These are phyloP conservation scores for Apiospora arundinis DNA, from an alignment of 2,329 filamentous ascomycete species.

Conservation along the genomic window DNA sequence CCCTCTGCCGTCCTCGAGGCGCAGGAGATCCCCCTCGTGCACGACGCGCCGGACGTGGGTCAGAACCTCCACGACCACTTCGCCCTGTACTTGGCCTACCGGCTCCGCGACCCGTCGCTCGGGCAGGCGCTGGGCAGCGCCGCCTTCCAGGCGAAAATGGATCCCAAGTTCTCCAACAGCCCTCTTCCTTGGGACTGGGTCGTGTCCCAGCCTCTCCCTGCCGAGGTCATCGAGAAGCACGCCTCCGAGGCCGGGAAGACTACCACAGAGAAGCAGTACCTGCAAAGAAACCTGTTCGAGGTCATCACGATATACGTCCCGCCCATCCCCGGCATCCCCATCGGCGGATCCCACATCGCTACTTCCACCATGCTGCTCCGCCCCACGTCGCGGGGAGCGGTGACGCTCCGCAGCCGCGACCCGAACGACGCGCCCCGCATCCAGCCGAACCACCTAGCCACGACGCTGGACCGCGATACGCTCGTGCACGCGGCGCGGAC, in stretches of 20 bases:
- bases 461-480: slow-evolving; percentile 38
- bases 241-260: slow-evolving; percentile 18
- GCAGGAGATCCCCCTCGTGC: slow-evolving; percentile 39
- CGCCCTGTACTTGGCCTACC: slow-evolving; percentile 27
- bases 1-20: slow-evolving; percentile 35
- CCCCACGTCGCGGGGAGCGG: slow-evolving; percentile 37
- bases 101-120: slow-evolving; percentile 34
- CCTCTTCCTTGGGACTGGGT: slow-evolving; percentile 35
- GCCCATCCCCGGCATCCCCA: slow-evolving; percentile 19
- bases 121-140: slow-evolving; percentile 35
- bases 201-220: slow-evolving; percentile 30
- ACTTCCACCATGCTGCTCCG: slow-evolving; percentile 32
- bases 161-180: slow-evolving; percentile 33
- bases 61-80: slow-evolving; percentile 34
- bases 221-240: slow-evolving; percentile 28
- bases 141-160: slow-evolving; percentile 21
- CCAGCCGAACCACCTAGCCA: slow-evolving; percentile 40
- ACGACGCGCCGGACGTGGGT: slow-evolving; percentile 36
- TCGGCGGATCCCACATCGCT: slow-evolving; percentile 27
- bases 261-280: neutral
- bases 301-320: slow-evolving; percentile 32
- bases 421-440: slow-evolving; percentile 29
- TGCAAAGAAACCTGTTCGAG: slow-evolving; percentile 30
- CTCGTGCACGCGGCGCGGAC: slow-evolving; percentile 29
- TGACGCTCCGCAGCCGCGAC: slow-evolving; percentile 31